Evolutionary conservation across 108 stramenopile genomes (phyloP).

Genomic region (Skeletonema costatum): DNA sequence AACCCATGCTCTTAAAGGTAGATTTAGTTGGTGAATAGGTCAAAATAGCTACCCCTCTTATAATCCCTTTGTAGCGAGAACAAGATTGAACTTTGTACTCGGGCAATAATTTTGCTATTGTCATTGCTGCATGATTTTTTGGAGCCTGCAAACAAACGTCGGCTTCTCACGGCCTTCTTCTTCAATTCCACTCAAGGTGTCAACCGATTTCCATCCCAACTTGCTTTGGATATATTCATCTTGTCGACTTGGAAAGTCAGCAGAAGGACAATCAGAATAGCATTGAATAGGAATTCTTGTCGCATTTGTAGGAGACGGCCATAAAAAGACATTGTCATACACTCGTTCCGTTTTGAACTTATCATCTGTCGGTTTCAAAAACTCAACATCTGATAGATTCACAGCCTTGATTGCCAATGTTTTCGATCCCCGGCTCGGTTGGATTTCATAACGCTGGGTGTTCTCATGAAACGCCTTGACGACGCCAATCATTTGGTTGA

Average conservation of each 20-base stretch:
- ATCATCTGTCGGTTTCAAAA: background rate
- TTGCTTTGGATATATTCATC: background rate
- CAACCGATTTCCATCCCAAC: background rate
- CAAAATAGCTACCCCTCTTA: background rate
- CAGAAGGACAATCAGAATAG: background rate
- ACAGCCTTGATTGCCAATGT: background rate
- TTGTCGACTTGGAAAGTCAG: background rate
- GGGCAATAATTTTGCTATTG: background rate
- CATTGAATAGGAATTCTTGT: background rate
- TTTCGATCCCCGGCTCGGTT: background rate
- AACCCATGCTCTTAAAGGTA: background rate
- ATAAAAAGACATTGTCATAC: background rate
- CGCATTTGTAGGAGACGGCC: background rate
- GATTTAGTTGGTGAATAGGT: background rate
- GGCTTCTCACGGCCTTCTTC: background rate
- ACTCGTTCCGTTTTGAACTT: background rate
- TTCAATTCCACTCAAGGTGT: background rate
- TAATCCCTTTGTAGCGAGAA: background rate
- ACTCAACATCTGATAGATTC: background rate
- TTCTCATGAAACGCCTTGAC: background rate
- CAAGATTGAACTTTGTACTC: background rate
- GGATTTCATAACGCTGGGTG: background rate
- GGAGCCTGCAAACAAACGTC: constrained; percentile 2
- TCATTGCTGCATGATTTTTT: background rate
- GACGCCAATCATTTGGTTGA: background rate